Conservation (phyloP, 2,329 filamentous ascomycete species). For the Fusarium mexicanum region DNA sequence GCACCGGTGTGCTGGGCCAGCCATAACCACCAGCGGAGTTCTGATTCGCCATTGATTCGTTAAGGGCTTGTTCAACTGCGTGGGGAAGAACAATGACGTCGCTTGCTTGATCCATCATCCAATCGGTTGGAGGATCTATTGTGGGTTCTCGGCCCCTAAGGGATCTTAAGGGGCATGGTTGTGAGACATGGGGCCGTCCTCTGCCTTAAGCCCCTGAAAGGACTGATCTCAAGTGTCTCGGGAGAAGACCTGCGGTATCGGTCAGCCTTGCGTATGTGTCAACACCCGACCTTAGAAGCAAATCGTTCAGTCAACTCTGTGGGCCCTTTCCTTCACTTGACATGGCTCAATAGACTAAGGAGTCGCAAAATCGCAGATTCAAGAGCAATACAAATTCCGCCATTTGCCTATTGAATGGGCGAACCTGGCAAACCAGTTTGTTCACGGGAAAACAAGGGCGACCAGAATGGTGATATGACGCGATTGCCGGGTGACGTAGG, state of each 20-base stretch:
- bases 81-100: conserved; percentile 44
- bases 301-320: neutral
- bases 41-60: conserved; percentile 35
- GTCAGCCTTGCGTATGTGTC: conserved; percentile 29
- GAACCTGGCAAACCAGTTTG: conserved; percentile 12
- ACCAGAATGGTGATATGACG: conserved; percentile 28
- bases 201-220: conserved; percentile 19
- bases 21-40: conserved; percentile 33
- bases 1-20: conserved; percentile 43
- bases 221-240: conserved; percentile 29
- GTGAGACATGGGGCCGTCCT: conserved; percentile 42
- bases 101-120: conserved; percentile 22
- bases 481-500: conserved; percentile 41
- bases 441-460: conserved; percentile 23
- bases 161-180: conserved; percentile 40
- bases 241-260: conserved; percentile 9
- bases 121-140: conserved; percentile 39
- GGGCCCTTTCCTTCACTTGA: neutral
- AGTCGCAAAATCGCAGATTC: neutral
- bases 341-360: neutral
- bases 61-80: conserved; percentile 26
- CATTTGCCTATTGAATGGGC: neutral
- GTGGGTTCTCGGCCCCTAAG: conserved; percentile 36
- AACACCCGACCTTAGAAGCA: conserved; percentile 1
- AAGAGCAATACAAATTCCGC: neutral